Base-by-base conservation (phyloP, 352 stramenopile species). In the Globisporangium cylindrosporum region DNA sequence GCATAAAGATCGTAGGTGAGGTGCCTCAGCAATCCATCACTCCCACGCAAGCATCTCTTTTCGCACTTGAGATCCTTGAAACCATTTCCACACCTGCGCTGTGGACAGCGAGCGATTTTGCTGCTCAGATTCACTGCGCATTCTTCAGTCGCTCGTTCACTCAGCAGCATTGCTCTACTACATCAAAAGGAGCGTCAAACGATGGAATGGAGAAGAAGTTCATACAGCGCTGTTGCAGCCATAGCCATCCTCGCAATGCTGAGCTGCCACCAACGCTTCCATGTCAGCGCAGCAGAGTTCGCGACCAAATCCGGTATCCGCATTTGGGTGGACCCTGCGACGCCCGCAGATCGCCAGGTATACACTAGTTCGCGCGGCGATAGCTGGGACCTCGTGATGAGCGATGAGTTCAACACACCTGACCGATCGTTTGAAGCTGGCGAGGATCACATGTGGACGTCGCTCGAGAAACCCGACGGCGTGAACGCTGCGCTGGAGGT, bases 381-480 rank as follows among this genome's bases (percentile, higher is more conserved):
- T 78, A 51, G 71, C 85, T 91, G 82, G 80, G 49, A 89, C 10
- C 70, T 94, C 54, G 77, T 91, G 29, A 91, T 93, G 80, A 93
- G 83, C 62, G 86, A 94, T 71, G 80, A 90, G 68, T 88, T 93
- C 59, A 89, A 89, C 69, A 78, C 62, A 15, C 62, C 87, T 1
- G 77, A 80, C 36, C 77, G 93, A 14, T 82, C 56, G 4, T 97
- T 98, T 73, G 46, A 76, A 58, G 91, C 48, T 32, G 86, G 82
- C 6, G 70, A 63, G 27, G 86, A 92, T 64, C 77, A 86, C 55
- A 20, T 93, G 0, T 92, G 81, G 81, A 81, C 74, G 81, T 46
- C 38, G 12, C 38, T 46, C 3, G 38, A 46, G 12, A 46, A 46
- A 49, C 75, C 82, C 14, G 84, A 92, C 56, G 82, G 82, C 15